phyloP scores from a whole-genome alignment of 148 eudicot genomes.

The Rhododendron mucronatum region DNA sequence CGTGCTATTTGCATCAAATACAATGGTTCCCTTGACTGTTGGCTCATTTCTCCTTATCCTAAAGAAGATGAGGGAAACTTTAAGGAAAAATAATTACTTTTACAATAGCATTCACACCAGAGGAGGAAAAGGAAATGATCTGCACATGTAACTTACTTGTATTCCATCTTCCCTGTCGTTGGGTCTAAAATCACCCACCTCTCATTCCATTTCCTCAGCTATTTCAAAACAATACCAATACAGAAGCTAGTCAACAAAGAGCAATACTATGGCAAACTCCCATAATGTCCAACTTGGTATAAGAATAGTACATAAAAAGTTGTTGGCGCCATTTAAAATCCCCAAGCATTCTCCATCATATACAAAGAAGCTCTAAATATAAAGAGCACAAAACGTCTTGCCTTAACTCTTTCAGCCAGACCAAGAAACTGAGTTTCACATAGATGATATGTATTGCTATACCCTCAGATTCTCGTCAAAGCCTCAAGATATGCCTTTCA shows the following conservation, averaged over 20 bases:
- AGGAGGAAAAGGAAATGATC: not conserved
- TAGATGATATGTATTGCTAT: not conserved
- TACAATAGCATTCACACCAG: not conserved
- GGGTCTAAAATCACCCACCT: slow-evolving; percentile 98
- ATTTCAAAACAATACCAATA: slow-evolving; percentile 3
- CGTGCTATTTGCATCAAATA: slow-evolving; percentile 86
- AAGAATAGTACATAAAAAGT: not conserved
- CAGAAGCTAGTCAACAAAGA: not conserved
- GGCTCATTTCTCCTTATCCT: slow-evolving; percentile 95
- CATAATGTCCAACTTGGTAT: not conserved
- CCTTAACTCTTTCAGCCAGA: not conserved
- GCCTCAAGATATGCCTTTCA: not conserved
- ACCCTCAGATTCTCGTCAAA: not conserved
- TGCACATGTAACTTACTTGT: slow-evolving; percentile 59
- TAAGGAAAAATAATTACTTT: not conserved
- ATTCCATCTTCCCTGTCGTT: slow-evolving; percentile 96
- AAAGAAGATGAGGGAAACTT: slow-evolving; percentile 13
- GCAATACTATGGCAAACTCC: not conserved
- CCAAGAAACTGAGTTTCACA: not conserved
- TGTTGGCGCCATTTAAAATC: not conserved
- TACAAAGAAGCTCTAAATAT: not conserved
- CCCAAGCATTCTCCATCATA: not conserved
- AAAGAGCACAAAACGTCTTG: not conserved
- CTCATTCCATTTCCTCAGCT: slow-evolving; percentile 98
- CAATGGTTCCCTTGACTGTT: slow-evolving; percentile 73